Base-by-base conservation (phyloP, 192 early-diverging fungal species). In the Entomortierella lignicola region DNA sequence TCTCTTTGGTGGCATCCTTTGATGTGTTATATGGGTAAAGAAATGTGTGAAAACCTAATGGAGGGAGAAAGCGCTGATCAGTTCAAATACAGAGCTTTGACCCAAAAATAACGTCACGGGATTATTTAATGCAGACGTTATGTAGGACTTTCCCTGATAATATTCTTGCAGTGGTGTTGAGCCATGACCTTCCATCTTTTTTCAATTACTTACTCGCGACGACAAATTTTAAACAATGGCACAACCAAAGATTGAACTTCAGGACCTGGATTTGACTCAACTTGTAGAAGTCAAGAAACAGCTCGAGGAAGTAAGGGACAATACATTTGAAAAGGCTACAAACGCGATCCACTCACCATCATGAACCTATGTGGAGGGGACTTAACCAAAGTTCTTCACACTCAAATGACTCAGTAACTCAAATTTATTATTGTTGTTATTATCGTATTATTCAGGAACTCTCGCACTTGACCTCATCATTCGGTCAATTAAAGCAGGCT, bases 401-500 rank as follows among this genome's bases (percentile, higher is more conserved):
- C 13, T 13, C 39, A 37, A 37, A 4, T 37, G 34, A 10, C 34
- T 37, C 34, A 7, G 10, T 7, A 4, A 7, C 53, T 4, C 29
- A 17, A 34, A 27, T 30, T 1, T 56, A 18, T 56, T 2, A 34
- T 31, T 17, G 27, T 56, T 17, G 11, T 17, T 25, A 5, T 42
- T n/a, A 39, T 7, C 26, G n/a, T 51, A 18, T 37, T 13, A 15
- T 39, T 32, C 77, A 96, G 90, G 96, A 99, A 90, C 82, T 99
- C 34, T 85, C 89, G 60, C 92, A 92, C 60, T 86, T 99, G 59
- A 95, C 94, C 1, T 81, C 71, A 32, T 97, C 96, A 2, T 99
- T 91, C 68, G 85, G 91, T 11, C 91, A 94, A 74, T 89, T 99
- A 71, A 95, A 94, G 84, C 89, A 91, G 66, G 96, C 94, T 10